Conservation (phyloP, 371 early-diverging fungal genomes). For the Syncephalis fuscata region DNA sequence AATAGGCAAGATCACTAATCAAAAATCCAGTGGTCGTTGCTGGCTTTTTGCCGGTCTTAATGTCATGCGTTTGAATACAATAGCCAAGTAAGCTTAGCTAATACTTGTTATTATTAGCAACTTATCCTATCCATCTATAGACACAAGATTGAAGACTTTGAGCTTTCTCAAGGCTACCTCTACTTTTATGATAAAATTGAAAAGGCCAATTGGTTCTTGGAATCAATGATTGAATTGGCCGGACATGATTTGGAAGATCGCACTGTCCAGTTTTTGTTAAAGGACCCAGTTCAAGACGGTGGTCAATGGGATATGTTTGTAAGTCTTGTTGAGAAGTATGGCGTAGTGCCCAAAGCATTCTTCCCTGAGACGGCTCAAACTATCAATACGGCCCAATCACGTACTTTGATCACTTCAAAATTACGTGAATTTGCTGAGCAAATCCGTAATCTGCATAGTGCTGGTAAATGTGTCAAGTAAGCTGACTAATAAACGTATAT, state of each 20-base stretch:
- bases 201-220: conserved; percentile 69
- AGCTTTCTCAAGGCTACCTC: conserved; percentile 58
- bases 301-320: conserved; percentile 74
- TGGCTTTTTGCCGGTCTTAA: conserved; percentile 72
- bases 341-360: conserved; percentile 52
- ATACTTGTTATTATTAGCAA: conserved; percentile 12
- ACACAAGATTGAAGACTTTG: conserved; percentile 61
- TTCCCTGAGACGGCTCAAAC: conserved; percentile 57
- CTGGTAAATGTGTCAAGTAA: conserved; percentile 19
- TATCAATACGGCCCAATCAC: conserved; percentile 35
- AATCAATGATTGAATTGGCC: conserved; percentile 50
- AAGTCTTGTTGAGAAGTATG: conserved; percentile 56
- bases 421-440: conserved; percentile 49
- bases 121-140: no score
- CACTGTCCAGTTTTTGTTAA: conserved; percentile 50
- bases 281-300: conserved; percentile 42
- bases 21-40: conserved; percentile 64
- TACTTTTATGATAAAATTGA: conserved; percentile 74
- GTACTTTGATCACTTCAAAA: conserved; percentile 40
- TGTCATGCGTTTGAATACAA: conserved; percentile 29
- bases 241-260: conserved; percentile 46
- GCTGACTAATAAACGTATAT: no score
- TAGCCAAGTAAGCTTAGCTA: conserved; percentile 20
- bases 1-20: conserved; percentile 38
- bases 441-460: conserved; percentile 27